A percentile compares a stretch with the other conserved stretches of the same genome.
phyloP scores from a whole-genome alignment of 2,329 filamentous ascomycete genomes.

The Pleurostoma richardsiae region DNA sequence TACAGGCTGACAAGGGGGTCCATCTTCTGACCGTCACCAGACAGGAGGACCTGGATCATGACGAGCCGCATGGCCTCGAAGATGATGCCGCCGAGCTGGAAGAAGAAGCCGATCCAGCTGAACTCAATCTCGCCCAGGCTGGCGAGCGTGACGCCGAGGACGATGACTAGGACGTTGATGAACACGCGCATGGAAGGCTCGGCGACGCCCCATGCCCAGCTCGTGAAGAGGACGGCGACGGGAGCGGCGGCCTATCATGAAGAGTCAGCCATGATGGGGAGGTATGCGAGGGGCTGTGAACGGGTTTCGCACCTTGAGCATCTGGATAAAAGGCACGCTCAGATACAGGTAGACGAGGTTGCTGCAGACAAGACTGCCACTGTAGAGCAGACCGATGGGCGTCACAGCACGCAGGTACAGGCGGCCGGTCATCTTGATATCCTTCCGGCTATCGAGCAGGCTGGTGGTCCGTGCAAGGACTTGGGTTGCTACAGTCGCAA shows the following conservation, averaged over 20 bases:
- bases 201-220: constrained; percentile 54
- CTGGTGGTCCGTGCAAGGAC: constrained; percentile 81
- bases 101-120: constrained; percentile 59
- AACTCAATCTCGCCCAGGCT: constrained; percentile 64
- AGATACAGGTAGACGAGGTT: constrained; percentile 93
- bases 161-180: constrained; percentile 46
- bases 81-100: constrained; percentile 68
- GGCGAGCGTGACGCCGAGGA: constrained; percentile 45
- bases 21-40: constrained; percentile 75
- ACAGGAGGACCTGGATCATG: constrained; percentile 81
- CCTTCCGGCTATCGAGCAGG: constrained; percentile 86
- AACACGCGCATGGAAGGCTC: constrained; percentile 38
- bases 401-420: constrained; percentile 89
- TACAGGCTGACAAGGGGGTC: constrained; percentile 83
- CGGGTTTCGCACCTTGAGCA: constrained; percentile 71
- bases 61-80: constrained; percentile 79
- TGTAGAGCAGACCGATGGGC: constrained; percentile 91
- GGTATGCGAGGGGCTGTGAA: not conserved
- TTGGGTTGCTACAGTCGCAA: constrained; percentile 89
- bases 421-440: constrained; percentile 89
- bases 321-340: constrained; percentile 93
- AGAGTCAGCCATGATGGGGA: too few relatives aligned
- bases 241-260: constrained; percentile 52
- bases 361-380: constrained; percentile 85
- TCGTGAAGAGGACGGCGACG: constrained; percentile 60